phyloP scores from a whole-genome alignment of 805 yeast genomes.

The Ogataea allantospora region DNA sequence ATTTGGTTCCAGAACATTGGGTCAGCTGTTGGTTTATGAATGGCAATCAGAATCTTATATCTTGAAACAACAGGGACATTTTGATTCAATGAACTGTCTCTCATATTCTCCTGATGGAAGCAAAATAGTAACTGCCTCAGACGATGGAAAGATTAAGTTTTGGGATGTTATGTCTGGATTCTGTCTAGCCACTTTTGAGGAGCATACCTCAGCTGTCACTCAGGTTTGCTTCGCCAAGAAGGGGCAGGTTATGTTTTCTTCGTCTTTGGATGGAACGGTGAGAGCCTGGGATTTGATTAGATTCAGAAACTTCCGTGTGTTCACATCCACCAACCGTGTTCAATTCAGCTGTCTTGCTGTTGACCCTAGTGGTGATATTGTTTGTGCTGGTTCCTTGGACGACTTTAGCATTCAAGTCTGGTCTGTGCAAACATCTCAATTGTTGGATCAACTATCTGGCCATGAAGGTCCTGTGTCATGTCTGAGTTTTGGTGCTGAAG shows the following conservation, averaged over 20 bases:
- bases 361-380: constrained; percentile 96
- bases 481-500: constrained; percentile 79
- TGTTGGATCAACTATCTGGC: constrained; percentile 83
- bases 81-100: constrained; percentile 80
- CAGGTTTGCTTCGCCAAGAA: constrained; percentile 81
- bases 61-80: constrained; percentile 95
- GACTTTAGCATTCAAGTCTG: constrained; percentile 90
- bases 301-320: constrained; percentile 90
- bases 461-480: constrained; percentile 95
- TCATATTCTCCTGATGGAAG: constrained; percentile 95
- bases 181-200: constrained; percentile 86
- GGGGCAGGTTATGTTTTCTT: constrained; percentile 88
- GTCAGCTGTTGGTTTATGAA: constrained; percentile 95
- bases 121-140: constrained; percentile 87
- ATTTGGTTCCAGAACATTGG: constrained; percentile 84
- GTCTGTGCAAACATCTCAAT: constrained; percentile 95
- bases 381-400: constrained; percentile 91
- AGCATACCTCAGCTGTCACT: constrained; percentile 87
- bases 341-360: constrained; percentile 89
- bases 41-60: constrained; percentile 98
- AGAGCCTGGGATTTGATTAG: constrained; percentile 96
- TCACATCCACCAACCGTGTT: constrained; percentile 84
- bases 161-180: constrained; percentile 96
- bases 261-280: constrained; percentile 94
- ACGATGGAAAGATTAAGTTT: constrained; percentile 93